phyloP scores from a whole-genome alignment of 805 yeast species.

The Priceomyces melissophilus region DNA sequence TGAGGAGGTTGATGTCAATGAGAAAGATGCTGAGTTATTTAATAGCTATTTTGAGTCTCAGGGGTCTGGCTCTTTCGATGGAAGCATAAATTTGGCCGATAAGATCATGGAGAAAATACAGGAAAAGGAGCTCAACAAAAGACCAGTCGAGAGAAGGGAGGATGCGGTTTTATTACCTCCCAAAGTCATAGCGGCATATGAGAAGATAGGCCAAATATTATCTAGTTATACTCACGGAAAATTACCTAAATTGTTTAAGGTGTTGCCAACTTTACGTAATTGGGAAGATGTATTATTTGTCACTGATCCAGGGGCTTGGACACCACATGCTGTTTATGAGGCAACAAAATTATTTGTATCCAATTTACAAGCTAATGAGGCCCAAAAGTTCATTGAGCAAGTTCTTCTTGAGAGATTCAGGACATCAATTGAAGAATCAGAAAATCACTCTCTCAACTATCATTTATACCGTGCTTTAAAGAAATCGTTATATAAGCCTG shows the following conservation, averaged over 20 bases:
- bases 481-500: constrained; percentile 92
- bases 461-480: constrained; percentile 90
- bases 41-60: constrained; percentile 58
- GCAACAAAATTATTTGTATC: constrained; percentile 94
- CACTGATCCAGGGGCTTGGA: constrained; percentile 90
- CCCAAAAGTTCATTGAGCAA: constrained; percentile 73
- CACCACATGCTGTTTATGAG: constrained; percentile 91
- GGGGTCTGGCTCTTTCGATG: constrained; percentile 22
- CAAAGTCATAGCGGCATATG: constrained; percentile 91
- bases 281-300: constrained; percentile 96
- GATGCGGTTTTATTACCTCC: constrained; percentile 91
- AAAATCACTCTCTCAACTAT: constrained; percentile 78
- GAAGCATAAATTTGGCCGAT: constrained; percentile 77
- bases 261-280: constrained; percentile 84
- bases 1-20: constrained; percentile 67
- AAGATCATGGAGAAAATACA: constrained; percentile 87
- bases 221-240: constrained; percentile 93
- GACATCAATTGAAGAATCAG: constrained; percentile 65
- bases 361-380: constrained; percentile 79
- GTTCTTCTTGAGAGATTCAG: constrained; percentile 73
- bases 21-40: constrained; percentile 79
- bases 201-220: constrained; percentile 83
- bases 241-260: constrained; percentile 93
- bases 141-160: constrained; percentile 36
- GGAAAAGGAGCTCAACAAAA: constrained; percentile 54